These are phyloP conservation scores for Coniochaeta sp. DNA, from an alignment of 2,329 filamentous ascomycete species.

Conservation along the genomic window DNA sequence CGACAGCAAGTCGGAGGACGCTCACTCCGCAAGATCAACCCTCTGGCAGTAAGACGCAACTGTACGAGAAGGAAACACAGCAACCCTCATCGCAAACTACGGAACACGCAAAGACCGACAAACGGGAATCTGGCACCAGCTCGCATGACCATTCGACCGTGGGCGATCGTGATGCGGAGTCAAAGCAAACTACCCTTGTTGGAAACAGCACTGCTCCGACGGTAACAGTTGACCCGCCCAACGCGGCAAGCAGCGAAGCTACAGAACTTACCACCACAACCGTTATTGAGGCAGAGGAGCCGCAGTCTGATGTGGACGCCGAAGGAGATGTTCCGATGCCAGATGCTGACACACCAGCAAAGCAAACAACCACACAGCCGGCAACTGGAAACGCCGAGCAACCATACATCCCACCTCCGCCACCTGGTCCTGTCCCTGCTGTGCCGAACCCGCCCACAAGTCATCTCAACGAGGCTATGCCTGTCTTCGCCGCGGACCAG, in stretches of 20 bases:
- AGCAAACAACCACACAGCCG: conserved; percentile 34
- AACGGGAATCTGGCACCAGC: conserved; percentile 38
- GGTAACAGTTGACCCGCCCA: conserved; percentile 34
- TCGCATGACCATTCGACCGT: conserved; percentile 38
- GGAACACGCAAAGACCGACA: conserved; percentile 29
- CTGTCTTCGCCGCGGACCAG: conserved; percentile 37
- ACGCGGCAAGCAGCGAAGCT: conserved; percentile 11
- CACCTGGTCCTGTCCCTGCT: conserved; percentile 35
- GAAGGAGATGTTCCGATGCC: conserved; percentile 63
- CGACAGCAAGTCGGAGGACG: conserved; percentile 47
- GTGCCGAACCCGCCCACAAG: conserved; percentile 22
- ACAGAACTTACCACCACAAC: conserved; percentile 4
- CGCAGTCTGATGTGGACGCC: conserved; percentile 29
- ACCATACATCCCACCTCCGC: conserved; percentile 38
- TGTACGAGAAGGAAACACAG: conserved; percentile 43
- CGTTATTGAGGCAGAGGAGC: conserved; percentile 14
- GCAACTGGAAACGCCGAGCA: conserved; percentile 25
- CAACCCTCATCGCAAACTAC: conserved; percentile 23
- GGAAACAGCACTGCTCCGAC: conserved; percentile 24
- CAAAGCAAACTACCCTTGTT: conserved; percentile 35
- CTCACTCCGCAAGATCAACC: conserved; percentile 45
- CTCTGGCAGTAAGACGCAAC: conserved; percentile 29
- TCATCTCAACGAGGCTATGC: conserved; percentile 30
- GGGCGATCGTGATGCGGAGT: conserved; percentile 35
- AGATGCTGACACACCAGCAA: conserved; percentile 48